Evolutionary conservation across 768 basidiomycete genomes (phyloP), one percentile per base, ranked within the genome.

Genomic region (Phallus indusiatus): DNA sequence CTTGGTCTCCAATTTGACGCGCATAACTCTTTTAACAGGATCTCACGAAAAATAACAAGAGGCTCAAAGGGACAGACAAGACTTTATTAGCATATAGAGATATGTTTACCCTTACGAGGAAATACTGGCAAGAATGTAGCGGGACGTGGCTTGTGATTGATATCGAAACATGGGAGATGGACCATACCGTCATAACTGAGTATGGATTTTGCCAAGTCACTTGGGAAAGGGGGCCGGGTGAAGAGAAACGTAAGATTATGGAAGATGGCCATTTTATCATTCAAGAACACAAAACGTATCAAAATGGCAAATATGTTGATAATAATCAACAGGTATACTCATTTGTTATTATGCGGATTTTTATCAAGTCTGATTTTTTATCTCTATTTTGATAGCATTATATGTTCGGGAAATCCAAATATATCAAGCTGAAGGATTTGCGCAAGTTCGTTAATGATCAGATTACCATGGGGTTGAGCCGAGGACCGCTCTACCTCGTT

Each of bases 81-180:
- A 70, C 72, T 14, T 74, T 90, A 36, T 75, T 73, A 14, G 70
- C 78, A 21, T 78, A 86, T 12, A 81, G 88, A 9, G 72, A 80
- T 55, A 66, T 75, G 14, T 92, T 92, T 67, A 88, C 91, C 67
- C 79, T 78, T 5, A 78, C 83, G 22, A 83, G 89, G 17, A 68
- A 76, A 2, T 74, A 82, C 55, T 91, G 85, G 83, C 70, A 72
- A 0, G 77, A 77, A 60, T 81, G 83, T 67, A 75, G 69, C 22
- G 90, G 88, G 47, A 78, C 80, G 4, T 92, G 88, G 86, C 80
- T 80, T 66, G 81, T 89, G 16, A 70, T 92, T 54, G 91, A 93
- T 68, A 85, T 93, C 62, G 91, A 93, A 70, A 81, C 79, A 17
- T 93, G 89, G 89, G 91, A 94, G 67, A 70, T 70, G 47, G 87